phyloP scores from a whole-genome alignment of 768 basidiomycete species.

The Kwoniella sp. region DNA sequence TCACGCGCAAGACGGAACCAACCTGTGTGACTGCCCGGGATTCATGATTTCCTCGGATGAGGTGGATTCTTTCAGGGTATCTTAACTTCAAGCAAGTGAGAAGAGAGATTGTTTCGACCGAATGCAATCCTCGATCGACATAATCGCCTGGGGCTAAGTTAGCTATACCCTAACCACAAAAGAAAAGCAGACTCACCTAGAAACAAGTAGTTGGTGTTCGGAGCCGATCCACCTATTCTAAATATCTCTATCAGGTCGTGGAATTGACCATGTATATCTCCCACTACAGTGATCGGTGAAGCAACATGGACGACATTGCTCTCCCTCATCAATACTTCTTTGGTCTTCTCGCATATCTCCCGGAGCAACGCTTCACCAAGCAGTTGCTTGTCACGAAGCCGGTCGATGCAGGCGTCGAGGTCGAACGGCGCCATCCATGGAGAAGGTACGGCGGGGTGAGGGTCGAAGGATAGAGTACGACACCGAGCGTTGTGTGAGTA shows the following conservation, averaged over 20 bases:
- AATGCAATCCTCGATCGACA: conserved; percentile 95
- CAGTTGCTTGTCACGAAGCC: conserved; percentile 86
- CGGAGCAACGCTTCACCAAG: conserved; percentile 90
- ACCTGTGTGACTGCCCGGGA: conserved; percentile 97
- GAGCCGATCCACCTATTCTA: conserved; percentile 94
- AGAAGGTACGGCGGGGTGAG: neutral
- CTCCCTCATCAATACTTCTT: conserved; percentile 98
- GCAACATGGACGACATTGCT: conserved; percentile 97
- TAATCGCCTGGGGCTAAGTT: conserved; percentile 76
- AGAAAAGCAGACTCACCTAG: conserved; percentile 66
- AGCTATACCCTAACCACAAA: neutral
- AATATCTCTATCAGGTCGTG: conserved; percentile 99
- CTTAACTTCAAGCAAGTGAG: conserved; percentile 94
- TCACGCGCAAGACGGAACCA: conserved; percentile 38
- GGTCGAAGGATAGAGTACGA: neutral
- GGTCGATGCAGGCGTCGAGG: conserved; percentile 93
- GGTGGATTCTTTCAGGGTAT: conserved; percentile 93
- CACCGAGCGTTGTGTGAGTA: neutral
- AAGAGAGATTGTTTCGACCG: conserved; percentile 96
- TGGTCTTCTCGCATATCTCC: conserved; percentile 99
- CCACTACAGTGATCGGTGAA: conserved; percentile 96
- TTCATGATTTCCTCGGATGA: conserved; percentile 98
- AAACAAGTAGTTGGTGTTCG: conserved; percentile 97
- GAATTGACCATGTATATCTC: conserved; percentile 99
- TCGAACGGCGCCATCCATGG: conserved; percentile 65